Evolutionary conservation across 495 filamentous ascomycete species (phyloP).

Genomic region (Cercophora samala): DNA sequence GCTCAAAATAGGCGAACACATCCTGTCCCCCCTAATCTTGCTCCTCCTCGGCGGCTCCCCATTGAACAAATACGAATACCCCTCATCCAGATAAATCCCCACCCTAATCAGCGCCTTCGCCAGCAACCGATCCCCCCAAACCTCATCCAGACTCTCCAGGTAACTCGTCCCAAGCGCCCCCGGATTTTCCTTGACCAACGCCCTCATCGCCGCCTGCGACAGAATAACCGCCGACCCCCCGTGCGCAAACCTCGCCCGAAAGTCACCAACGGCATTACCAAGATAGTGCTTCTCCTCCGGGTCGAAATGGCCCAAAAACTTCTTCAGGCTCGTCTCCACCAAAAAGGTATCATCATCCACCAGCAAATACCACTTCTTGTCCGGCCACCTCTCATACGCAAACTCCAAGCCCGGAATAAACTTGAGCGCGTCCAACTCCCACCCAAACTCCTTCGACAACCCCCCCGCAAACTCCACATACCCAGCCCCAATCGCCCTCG

Average conservation of each 20-base stretch:
- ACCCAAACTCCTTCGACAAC: constrained; percentile 39
- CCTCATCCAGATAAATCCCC: constrained; percentile 44
- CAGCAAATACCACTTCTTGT: constrained; percentile 50
- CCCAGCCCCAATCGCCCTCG: constrained; percentile 34
- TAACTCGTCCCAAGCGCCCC: constrained; percentile 32
- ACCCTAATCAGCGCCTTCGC: constrained; percentile 40
- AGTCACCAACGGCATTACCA: constrained; percentile 51
- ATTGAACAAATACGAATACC: constrained; percentile 44
- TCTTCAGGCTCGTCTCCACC: constrained; percentile 38
- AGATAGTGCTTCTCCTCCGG: constrained; percentile 40
- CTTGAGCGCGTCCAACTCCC: constrained; percentile 52
- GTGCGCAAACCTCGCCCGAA: constrained; percentile 46
- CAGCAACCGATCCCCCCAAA: constrained; percentile 45
- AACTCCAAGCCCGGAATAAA: constrained; percentile 45
- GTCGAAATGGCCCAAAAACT: constrained; percentile 42
- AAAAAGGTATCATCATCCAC: constrained; percentile 49
- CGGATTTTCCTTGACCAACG: constrained; percentile 35
- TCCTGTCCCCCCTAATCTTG: constrained; percentile 40
- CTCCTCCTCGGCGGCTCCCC: constrained; percentile 43
- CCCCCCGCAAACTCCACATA: constrained; percentile 35
- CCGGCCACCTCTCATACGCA: constrained; percentile 38
- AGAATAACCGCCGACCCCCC: constrained; percentile 46
- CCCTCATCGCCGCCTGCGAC: constrained; percentile 40
- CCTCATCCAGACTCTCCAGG: constrained; percentile 37
- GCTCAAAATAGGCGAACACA: constrained; percentile 41